Evolutionary conservation across 495 filamentous ascomycete species (phyloP).

Genomic region (Cercophora sp.): DNA sequence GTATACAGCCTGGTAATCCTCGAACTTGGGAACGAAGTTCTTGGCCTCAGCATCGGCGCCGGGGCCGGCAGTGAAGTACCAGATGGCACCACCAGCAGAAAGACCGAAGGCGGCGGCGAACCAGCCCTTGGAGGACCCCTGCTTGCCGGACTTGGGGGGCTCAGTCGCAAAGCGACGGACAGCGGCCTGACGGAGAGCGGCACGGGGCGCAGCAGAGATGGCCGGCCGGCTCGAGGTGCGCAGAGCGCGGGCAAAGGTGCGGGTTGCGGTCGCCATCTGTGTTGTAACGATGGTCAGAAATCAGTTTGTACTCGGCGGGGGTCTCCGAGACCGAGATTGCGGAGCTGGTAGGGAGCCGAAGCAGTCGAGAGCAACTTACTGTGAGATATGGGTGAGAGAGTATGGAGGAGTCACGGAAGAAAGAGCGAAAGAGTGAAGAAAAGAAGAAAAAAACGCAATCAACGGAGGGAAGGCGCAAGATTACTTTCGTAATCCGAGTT

Average conservation of each 20-base stretch:
- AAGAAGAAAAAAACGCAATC: neutral
- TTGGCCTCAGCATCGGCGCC: constrained; percentile 45
- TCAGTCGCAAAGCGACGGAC: constrained; percentile 76
- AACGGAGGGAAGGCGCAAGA: neutral
- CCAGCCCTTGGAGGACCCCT: constrained; percentile 41
- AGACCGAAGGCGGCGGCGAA: constrained; percentile 51
- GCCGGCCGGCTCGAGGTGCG: constrained; percentile 50
- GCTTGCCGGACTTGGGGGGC: constrained; percentile 53
- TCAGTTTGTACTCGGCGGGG: neutral
- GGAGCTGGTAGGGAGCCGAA: neutral
- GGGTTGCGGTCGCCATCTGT: constrained; percentile 47
- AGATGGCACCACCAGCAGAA: constrained; percentile 66
- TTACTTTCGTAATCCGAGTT: constrained; percentile 22
- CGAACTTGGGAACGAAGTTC: constrained; percentile 68
- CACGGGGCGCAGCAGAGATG: constrained; percentile 47
- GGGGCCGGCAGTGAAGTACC: constrained; percentile 57
- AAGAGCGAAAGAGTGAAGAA: neutral
- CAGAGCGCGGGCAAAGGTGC: constrained; percentile 55
- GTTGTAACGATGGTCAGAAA: constrained; percentile 1
- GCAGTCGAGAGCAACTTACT: neutral
- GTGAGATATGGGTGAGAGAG: neutral
- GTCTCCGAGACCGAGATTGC: no score
- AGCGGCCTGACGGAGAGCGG: constrained; percentile 59
- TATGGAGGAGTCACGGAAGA: neutral
- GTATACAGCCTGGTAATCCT: constrained; percentile 96